phyloP scores from a whole-genome alignment of 1,139 yeast genomes.

The Taphrina sp. region DNA sequence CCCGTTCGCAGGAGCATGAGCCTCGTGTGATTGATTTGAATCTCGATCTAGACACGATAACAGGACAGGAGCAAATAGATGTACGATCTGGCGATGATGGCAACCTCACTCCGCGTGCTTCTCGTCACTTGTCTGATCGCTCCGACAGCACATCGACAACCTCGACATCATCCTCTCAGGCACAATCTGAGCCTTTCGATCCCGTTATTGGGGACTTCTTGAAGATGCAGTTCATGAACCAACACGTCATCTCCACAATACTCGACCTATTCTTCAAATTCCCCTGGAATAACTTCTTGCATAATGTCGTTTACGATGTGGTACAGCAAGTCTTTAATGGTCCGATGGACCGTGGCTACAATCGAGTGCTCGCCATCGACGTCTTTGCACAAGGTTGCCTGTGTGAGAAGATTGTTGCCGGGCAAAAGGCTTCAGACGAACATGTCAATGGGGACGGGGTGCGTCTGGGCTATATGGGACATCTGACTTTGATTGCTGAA shows the following conservation, averaged over 20 bases:
- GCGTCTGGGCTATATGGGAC: slow-evolving; percentile 96
- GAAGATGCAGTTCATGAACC: slow-evolving; percentile 81
- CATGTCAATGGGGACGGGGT: slow-evolving; percentile 48
- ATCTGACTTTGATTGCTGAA: slow-evolving; percentile 89
- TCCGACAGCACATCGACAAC: slow-evolving; percentile 33
- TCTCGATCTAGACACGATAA: not conserved
- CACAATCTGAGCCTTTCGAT: slow-evolving; percentile 36
- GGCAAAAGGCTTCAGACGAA: slow-evolving; percentile 71
- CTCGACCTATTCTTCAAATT: slow-evolving; percentile 78
- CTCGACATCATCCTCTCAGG: slow-evolving; percentile 33
- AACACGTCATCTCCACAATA: slow-evolving; percentile 72
- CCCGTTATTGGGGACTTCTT: slow-evolving; percentile 90
- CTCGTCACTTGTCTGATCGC: slow-evolving; percentile 11
- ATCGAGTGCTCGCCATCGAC: slow-evolving; percentile 82
- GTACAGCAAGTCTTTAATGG: slow-evolving; percentile 96
- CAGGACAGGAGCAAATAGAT: not conserved
- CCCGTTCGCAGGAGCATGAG: not conserved
- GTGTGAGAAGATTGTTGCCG: slow-evolving; percentile 74
- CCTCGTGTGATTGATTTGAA: not conserved
- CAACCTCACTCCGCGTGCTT: slow-evolving; percentile 36
- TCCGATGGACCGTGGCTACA: slow-evolving; percentile 88
- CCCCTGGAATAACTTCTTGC: slow-evolving; percentile 98
- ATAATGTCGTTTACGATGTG: slow-evolving; percentile 94
- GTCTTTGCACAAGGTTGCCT: slow-evolving; percentile 76
- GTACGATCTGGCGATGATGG: slow-evolving; percentile 36